Evolutionary conservation across 2,329 filamentous ascomycete species (phyloP), one percentile per base, ranked within the genome.

Genomic region (Tolypocladium cylindrosporum): DNA sequence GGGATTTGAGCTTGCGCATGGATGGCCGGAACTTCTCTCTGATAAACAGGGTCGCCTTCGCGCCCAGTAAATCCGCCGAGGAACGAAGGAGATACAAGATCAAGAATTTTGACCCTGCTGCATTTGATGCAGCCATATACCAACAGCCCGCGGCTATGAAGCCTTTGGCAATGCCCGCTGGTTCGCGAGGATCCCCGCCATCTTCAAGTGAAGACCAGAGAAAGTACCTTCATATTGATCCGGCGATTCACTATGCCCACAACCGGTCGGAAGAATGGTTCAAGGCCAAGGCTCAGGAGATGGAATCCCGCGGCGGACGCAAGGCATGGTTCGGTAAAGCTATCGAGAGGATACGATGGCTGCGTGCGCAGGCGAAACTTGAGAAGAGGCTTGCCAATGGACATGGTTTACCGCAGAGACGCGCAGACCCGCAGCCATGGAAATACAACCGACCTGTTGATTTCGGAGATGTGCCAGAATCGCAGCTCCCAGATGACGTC

Each of bases 291-390:
- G 71, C 75, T 40, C 64, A 66, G 1, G 81, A 85, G 58, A 83
- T 85, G 37, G 64, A 69, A 43, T 67, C 66, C 1, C 77, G 82
- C 2, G 76, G 75, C 5, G 72, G 71, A 3, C 73, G 79, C 21
- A 85, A 85, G 61, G 69, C 66, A 6, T 79, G 78, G 61, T 78
- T 81, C 53, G 80, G 81, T 24, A 75, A 74, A 59, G 76, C 73
- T 0, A 66, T 70, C 0, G 65, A 72, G 53, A 72, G 77, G 13
- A 65, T 74, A 61, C 72, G 65, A 36, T 71, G 69, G 61, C 61
- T 71, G 54, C 66, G 61, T 8, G 59, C 61, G 10, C 63, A 62
- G 51, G 62, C 68, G 55, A 58, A 60, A 31, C 59, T 57, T 24
- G 37, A 19, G 53, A 58, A 19, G 64, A 51, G 50, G 55, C 48